These are phyloP conservation scores for Tetracentron sinense DNA, from an alignment of 164 flowering plant genomes.

Conservation along the genomic window DNA sequence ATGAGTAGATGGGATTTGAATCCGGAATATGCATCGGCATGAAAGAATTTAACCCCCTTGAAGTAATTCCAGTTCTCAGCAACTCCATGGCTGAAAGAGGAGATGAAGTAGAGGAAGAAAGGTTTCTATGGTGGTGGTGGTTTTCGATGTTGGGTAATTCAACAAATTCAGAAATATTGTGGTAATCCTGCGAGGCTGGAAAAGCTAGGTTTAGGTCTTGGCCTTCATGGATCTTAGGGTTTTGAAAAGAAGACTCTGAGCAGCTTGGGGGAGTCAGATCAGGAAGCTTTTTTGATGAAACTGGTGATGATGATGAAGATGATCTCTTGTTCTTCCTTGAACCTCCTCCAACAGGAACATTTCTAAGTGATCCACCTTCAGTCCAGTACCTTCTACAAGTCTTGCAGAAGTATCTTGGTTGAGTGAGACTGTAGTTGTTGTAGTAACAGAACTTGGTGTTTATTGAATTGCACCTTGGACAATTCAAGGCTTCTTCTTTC, in stretches of 20 bases:
- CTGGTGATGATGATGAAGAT: slow-evolving; percentile 25
- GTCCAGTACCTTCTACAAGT: too few relatives aligned
- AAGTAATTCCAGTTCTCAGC: too few relatives aligned
- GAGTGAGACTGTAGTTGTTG: too few relatives aligned
- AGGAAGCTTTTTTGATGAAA: slow-evolving; percentile 30
- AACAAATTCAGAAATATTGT: slow-evolving; percentile 32
- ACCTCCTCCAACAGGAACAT: slow-evolving; percentile 98
- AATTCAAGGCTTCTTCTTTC: slow-evolving; percentile 69
- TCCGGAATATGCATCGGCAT: too few relatives aligned
- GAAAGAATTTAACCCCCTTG: too few relatives aligned
- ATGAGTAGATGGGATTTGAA: too few relatives aligned
- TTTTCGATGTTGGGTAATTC: slow-evolving; percentile 30
- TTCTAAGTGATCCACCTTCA: slow-evolving; percentile 92
- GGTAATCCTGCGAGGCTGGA: slow-evolving; percentile 31
- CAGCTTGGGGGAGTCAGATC: slow-evolving; percentile 23
- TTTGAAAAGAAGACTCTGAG: slow-evolving; percentile 20
- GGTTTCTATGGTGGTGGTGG: too few relatives aligned
- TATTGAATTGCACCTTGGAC: slow-evolving; percentile 94
- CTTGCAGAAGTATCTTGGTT: too few relatives aligned
- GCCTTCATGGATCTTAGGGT: slow-evolving; percentile 38
- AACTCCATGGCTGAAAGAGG: slow-evolving; percentile 47
- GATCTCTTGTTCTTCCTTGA: slow-evolving; percentile 69
- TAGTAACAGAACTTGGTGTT: too few relatives aligned
- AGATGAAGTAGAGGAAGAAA: slow-evolving; percentile 17
- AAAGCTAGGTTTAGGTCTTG: slow-evolving; percentile 65